Conservation (phyloP, 371 early-diverging fungal genomes). For the Mortierella sp. region DNA sequence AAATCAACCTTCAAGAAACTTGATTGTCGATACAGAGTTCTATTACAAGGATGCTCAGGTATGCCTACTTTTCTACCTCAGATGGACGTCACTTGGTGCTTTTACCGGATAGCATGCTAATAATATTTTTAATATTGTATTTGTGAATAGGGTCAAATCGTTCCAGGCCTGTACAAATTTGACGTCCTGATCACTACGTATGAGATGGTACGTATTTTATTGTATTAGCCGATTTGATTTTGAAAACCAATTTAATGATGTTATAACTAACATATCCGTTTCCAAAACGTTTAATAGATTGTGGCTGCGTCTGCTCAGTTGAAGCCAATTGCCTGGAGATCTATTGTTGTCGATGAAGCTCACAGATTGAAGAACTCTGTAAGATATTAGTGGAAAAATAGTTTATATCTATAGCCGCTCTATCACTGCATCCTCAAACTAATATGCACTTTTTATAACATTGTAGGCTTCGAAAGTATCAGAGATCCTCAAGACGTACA, state of each 20-base stretch:
- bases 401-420: background rate
- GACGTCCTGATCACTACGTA: conserved; percentile 90
- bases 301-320: conserved; percentile 78
- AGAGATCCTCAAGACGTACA: conserved; percentile 73
- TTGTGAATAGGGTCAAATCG: conserved; percentile 33
- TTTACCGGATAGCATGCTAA: background rate
- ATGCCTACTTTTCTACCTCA: background rate
- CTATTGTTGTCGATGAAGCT: conserved; percentile 95
- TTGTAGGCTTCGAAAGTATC: conserved; percentile 78
- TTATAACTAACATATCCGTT: too few relatives aligned
- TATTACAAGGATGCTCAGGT: conserved; percentile 69
- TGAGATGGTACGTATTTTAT: conserved; percentile 74
- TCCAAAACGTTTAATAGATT: too few relatives aligned
- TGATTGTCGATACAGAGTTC: conserved; percentile 80
- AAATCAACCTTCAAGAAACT: conserved; percentile 64
- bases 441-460: too few relatives aligned
- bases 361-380: conserved; percentile 94
- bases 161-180: conserved; percentile 70
- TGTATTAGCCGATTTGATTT: too few relatives aligned
- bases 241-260: too few relatives aligned
- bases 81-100: background rate
- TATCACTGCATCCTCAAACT: background rate
- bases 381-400: conserved; percentile 1
- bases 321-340: conserved; percentile 84
- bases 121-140: background rate